Percentiles rank a stretch among this genome's conserved stretches.
These are phyloP conservation scores for Leavenworthia alabamica DNA, from an alignment of 345 rosid species.

Conservation along the genomic window DNA sequence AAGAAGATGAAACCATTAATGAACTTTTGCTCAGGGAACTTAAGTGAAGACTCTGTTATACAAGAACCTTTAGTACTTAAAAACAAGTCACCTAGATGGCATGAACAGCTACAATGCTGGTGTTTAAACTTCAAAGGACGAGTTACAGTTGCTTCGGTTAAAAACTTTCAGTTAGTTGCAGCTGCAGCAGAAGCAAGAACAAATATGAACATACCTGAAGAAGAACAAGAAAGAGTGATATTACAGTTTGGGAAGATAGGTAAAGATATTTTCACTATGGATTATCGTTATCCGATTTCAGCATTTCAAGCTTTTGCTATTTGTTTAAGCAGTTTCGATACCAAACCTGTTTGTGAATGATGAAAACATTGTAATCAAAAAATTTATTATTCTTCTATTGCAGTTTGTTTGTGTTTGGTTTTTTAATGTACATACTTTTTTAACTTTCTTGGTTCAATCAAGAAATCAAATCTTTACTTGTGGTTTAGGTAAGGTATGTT, in stretches of 20 bases:
- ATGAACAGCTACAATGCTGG: conserved; percentile 93
- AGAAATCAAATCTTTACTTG: conserved; percentile 15
- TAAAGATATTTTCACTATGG: conserved; percentile 92
- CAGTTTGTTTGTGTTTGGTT: conserved; percentile 15
- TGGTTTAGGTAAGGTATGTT: conserved; percentile 27
- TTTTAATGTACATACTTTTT: conserved; percentile 25
- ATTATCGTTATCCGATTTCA: conserved; percentile 83
- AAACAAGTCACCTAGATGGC: conserved; percentile 96
- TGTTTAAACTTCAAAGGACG: conserved; percentile 89
- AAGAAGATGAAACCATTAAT: conserved; percentile 34
- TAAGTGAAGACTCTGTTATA: conserved; percentile 17
- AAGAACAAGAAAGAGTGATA: conserved; percentile 69
- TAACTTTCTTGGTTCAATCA: conserved; percentile 5
- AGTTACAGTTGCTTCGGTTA: conserved; percentile 87
- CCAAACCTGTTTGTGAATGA: conserved; percentile 87
- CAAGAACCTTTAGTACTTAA: conserved; percentile 54
- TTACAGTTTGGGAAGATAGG: conserved; percentile 94
- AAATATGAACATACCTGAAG: conserved; percentile 42
- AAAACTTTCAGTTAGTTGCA: conserved; percentile 88
- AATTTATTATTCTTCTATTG: neutral
- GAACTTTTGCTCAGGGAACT: conserved; percentile 37
- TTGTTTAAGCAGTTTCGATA: conserved; percentile 93
- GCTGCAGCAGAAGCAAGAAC: conserved; percentile 45
- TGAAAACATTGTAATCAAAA: neutral
- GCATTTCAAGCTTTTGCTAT: conserved; percentile 96